A percentile compares a stretch with the other conserved stretches of the same genome.
phyloP scores from a whole-genome alignment of 2,329 filamentous ascomycete genomes.

The Pestalotiopsis sp. region DNA sequence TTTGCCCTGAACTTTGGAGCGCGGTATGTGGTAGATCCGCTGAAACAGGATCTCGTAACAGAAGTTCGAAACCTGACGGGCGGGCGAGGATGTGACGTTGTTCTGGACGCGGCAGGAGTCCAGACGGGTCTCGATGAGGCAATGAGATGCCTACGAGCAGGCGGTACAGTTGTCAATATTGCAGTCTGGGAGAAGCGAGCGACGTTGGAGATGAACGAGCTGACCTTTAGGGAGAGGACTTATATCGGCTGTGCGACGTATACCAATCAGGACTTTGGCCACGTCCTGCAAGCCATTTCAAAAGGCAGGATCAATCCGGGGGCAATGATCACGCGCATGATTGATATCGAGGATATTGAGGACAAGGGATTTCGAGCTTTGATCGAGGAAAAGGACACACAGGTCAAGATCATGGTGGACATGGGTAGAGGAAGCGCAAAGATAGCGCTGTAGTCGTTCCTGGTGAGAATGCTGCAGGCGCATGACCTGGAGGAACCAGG shows the following conservation, averaged over 20 bases:
- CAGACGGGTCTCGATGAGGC: constrained; percentile 46
- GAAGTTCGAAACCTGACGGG: constrained; percentile 47
- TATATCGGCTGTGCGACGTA: constrained; percentile 41
- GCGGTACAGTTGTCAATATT: constrained; percentile 65
- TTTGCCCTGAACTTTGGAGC: constrained; percentile 59
- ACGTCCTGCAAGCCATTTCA: constrained; percentile 53
- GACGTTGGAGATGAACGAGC: constrained; percentile 53
- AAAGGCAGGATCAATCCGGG: constrained; percentile 51
- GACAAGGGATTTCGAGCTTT: constrained; percentile 59
- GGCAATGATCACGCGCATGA: constrained; percentile 63
- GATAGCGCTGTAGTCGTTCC: constrained; percentile 1
- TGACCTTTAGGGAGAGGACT: constrained; percentile 54
- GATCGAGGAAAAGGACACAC: constrained; percentile 60
- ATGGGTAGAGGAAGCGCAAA: neutral
- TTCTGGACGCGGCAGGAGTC: constrained; percentile 65
- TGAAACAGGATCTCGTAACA: constrained; percentile 48
- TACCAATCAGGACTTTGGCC: constrained; percentile 47
- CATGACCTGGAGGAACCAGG: neutral
- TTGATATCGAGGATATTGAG: constrained; percentile 57
- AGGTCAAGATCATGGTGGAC: constrained; percentile 65
- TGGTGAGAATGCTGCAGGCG: neutral
- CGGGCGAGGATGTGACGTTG: constrained; percentile 54
- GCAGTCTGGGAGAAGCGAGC: constrained; percentile 64
- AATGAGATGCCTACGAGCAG: constrained; percentile 49
- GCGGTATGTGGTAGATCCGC: constrained; percentile 54